Conservation (phyloP, 495 filamentous ascomycete species). For the Penicillium salamii region DNA sequence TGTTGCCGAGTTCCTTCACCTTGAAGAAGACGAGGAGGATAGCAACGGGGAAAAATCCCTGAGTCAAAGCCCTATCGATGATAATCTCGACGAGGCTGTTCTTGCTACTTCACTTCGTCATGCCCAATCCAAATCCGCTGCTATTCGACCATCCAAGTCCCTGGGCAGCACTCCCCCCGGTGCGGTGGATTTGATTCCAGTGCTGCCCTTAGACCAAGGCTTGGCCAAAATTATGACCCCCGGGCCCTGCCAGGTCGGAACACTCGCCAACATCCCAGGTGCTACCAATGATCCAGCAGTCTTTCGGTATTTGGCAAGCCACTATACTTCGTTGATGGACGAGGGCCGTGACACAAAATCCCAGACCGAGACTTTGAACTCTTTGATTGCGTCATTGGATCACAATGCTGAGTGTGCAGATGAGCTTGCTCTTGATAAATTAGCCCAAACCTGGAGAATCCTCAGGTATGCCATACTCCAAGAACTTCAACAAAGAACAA, state of each 20-base stretch:
- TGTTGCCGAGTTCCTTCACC: slow-evolving; percentile 32
- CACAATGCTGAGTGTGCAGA: slow-evolving; percentile 63
- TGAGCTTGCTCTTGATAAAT: slow-evolving; percentile 53
- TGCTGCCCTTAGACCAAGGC: slow-evolving; percentile 60
- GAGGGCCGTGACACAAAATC: slow-evolving; percentile 16
- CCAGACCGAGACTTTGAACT: slow-evolving; percentile 40
- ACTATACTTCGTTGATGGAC: slow-evolving; percentile 50
- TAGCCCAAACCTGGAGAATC: slow-evolving; percentile 75
- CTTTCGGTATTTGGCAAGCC: slow-evolving; percentile 58
- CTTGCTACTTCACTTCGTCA: slow-evolving; percentile 48
- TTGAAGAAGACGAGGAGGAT: slow-evolving; percentile 27
- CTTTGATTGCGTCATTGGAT: slow-evolving; percentile 53
- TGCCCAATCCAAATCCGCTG: slow-evolving; percentile 31
- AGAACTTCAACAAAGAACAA: slow-evolving; percentile 55
- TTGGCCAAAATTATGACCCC: slow-evolving; percentile 53
- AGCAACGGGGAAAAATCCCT: slow-evolving; percentile 43
- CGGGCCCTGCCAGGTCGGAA: slow-evolving; percentile 58
- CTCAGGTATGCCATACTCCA: slow-evolving; percentile 60
- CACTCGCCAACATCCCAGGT: slow-evolving; percentile 57
- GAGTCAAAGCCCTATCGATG: slow-evolving; percentile 66
- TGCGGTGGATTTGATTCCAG: slow-evolving; percentile 39
- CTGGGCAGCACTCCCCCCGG: slow-evolving; percentile 57
- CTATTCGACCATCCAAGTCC: slow-evolving; percentile 38
- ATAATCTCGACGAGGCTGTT: slow-evolving; percentile 57
- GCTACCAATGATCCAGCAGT: slow-evolving; percentile 47